These are phyloP conservation scores for Metschnikowia vanudenii DNA, from an alignment of 805 yeast genomes.

Conservation along the genomic window DNA sequence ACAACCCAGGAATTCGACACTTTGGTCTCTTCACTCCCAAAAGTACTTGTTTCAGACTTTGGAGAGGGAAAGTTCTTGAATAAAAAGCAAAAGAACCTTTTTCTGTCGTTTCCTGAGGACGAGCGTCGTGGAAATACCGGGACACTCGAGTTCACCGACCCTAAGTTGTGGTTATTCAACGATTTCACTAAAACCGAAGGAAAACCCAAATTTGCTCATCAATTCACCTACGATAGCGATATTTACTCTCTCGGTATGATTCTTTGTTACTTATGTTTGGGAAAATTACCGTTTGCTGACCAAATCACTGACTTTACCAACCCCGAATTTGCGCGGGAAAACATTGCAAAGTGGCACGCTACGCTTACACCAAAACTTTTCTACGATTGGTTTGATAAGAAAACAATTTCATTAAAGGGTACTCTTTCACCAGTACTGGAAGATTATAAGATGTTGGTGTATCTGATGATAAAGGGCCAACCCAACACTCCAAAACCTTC, in stretches of 20 bases:
- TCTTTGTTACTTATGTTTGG: slow-evolving; percentile 71
- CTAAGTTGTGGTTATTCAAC: slow-evolving; percentile 57
- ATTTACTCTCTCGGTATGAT: slow-evolving; percentile 83
- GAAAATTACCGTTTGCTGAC: slow-evolving; percentile 56
- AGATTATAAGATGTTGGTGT: slow-evolving; percentile 25
- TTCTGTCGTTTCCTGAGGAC: slow-evolving; percentile 25
- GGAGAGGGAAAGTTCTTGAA: slow-evolving; percentile 86
- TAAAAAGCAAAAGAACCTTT: slow-evolving; percentile 21
- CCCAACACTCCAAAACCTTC: slow-evolving; percentile 9
- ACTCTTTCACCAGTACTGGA: slow-evolving; percentile 3
- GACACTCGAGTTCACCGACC: slow-evolving; percentile 84
- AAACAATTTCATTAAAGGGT: slow-evolving; percentile 1
- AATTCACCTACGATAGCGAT: slow-evolving; percentile 73
- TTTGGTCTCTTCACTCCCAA: slow-evolving; percentile 46
- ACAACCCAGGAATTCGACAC: slow-evolving; percentile 16
- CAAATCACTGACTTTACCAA: slow-evolving; percentile 19
- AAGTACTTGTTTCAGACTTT: slow-evolving; percentile 80
- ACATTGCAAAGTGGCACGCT: slow-evolving; percentile 33
- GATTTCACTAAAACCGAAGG: slow-evolving; percentile 24
- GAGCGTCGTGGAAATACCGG: slow-evolving; percentile 83
- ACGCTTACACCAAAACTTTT: slow-evolving; percentile 22
- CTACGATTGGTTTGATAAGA: slow-evolving; percentile 27
- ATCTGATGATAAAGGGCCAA: slow-evolving; percentile 33
- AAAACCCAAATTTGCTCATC: slow-evolving; percentile 38
- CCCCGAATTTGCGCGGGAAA: slow-evolving; percentile 28